These are phyloP conservation scores for Vachellia pachyceras DNA, from an alignment of 306 rosid species.

Conservation along the genomic window DNA sequence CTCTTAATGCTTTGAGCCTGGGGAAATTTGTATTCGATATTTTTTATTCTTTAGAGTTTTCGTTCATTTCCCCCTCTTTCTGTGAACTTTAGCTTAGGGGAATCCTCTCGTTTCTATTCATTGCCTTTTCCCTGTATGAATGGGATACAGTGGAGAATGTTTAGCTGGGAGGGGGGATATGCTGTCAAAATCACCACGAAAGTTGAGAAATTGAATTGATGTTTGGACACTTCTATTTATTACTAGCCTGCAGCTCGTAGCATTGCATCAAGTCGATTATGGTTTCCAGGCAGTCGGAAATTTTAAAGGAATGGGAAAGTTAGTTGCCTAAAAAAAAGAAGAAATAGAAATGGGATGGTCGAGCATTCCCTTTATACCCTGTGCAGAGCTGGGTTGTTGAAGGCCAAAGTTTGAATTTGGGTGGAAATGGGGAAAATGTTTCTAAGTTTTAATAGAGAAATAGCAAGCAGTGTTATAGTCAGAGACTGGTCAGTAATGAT, in stretches of 20 bases:
- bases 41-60: background rate
- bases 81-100: background rate
- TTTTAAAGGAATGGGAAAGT: conserved; percentile 9
- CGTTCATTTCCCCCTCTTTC: background rate
- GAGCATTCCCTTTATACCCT: background rate
- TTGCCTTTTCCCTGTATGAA: too few species aligned
- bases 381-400: conserved; percentile 12
- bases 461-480: background rate
- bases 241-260: background rate
- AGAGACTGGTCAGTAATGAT: conserved; percentile 11
- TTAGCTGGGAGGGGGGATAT: too few species aligned
- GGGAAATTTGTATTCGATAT: background rate
- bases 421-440: conserved; percentile 6
- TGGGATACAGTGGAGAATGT: too few species aligned
- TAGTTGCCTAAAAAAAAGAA: background rate
- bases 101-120: too few species aligned
- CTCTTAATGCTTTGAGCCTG: conserved; percentile 13
- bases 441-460: background rate
- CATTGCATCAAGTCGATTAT: conserved; percentile 2
- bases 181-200: background rate
- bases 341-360: background rate
- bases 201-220: background rate
- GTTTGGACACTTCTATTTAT: conserved; percentile 12
- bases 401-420: conserved; percentile 24
- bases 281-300: background rate